Conservation (phyloP, 2,329 filamentous ascomycete genomes). For the Exophiala phaeomuriformis region DNA sequence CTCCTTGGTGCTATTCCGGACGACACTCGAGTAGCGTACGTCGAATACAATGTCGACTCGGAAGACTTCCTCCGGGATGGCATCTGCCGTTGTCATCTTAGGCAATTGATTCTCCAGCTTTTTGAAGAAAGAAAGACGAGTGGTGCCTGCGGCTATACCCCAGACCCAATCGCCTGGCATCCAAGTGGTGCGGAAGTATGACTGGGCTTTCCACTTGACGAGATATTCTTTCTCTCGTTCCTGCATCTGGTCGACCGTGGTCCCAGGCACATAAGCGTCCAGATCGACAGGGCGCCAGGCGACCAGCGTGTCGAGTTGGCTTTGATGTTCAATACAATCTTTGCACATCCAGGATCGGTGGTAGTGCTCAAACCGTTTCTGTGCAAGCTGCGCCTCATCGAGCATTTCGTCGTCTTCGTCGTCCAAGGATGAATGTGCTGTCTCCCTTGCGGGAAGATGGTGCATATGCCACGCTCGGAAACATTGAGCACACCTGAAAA, state of each 20-base stretch:
- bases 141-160: slow-evolving; percentile 56
- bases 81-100: slow-evolving; percentile 65
- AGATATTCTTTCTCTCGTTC: slow-evolving; percentile 88
- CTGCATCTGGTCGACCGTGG: slow-evolving; percentile 49
- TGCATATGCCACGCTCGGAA: slow-evolving; percentile 74
- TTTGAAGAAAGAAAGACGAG: slow-evolving; percentile 70
- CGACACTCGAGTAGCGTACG: slow-evolving; percentile 59
- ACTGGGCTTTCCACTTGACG: slow-evolving; percentile 74
- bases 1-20: slow-evolving; percentile 53
- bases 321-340: slow-evolving; percentile 59
- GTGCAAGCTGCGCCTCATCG: slow-evolving; percentile 45
- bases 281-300: slow-evolving; percentile 73
- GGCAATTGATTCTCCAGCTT: slow-evolving; percentile 56
- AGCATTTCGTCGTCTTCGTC: slow-evolving; percentile 32
- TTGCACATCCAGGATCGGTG: slow-evolving; percentile 69
- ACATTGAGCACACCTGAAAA: slow-evolving; percentile 77
- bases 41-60: slow-evolving; percentile 83
- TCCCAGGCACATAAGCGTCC: slow-evolving; percentile 48
- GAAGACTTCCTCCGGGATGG: slow-evolving; percentile 79
- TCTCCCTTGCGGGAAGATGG: slow-evolving; percentile 57
- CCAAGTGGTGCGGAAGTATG: slow-evolving; percentile 79
- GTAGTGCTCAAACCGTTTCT: slow-evolving; percentile 65
- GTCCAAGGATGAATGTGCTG: slow-evolving; percentile 23
- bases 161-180: slow-evolving; percentile 84
- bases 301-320: slow-evolving; percentile 69